Conservation (phyloP, 805 yeast species). For the Cyberlindnera nakhonratchasimensis region DNA sequence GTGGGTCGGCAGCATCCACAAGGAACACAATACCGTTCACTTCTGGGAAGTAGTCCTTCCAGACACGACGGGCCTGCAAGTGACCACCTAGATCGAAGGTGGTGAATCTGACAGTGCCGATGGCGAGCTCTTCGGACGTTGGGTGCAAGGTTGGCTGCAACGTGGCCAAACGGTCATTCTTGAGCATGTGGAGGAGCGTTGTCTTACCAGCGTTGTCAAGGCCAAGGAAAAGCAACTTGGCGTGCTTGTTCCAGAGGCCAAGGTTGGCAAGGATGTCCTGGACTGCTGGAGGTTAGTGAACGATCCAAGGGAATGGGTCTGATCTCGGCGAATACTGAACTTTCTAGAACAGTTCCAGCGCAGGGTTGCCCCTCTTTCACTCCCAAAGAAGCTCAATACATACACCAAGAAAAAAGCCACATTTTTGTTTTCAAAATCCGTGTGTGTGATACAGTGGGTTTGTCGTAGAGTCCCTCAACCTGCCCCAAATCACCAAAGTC, state of each 20-base stretch:
- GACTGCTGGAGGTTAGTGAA: conserved; percentile 13
- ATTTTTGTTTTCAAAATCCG: conserved; percentile 19
- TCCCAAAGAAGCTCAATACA: too few relatives aligned
- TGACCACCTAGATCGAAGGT: conserved; percentile 99
- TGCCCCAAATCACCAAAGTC: not conserved
- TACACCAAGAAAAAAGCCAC: conserved; percentile 48
- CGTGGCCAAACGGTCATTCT: conserved; percentile 96
- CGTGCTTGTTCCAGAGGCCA: conserved; percentile 91
- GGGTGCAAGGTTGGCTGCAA: conserved; percentile 98
- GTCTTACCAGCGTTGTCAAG: conserved; percentile 98
- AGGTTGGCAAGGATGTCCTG: conserved; percentile 68
- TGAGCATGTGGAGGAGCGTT: conserved; percentile 77
- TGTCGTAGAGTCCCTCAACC: too few relatives aligned
- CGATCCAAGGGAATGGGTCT: too few relatives aligned
- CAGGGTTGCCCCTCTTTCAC: too few relatives aligned
- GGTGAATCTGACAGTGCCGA: conserved; percentile 94
- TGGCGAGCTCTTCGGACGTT: conserved; percentile 95
- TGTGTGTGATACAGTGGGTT: not conserved
- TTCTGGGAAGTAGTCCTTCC: conserved; percentile 99
- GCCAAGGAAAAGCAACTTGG: conserved; percentile 92
- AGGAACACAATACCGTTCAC: conserved; percentile 95
- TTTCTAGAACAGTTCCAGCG: too few relatives aligned
- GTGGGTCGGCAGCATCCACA: conserved; percentile 96
- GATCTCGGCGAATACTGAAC: too few relatives aligned
- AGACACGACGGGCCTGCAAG: conserved; percentile 96